Base-by-base conservation (phyloP, 2,329 filamentous ascomycete species). In the Cryphonectria parasitica region DNA sequence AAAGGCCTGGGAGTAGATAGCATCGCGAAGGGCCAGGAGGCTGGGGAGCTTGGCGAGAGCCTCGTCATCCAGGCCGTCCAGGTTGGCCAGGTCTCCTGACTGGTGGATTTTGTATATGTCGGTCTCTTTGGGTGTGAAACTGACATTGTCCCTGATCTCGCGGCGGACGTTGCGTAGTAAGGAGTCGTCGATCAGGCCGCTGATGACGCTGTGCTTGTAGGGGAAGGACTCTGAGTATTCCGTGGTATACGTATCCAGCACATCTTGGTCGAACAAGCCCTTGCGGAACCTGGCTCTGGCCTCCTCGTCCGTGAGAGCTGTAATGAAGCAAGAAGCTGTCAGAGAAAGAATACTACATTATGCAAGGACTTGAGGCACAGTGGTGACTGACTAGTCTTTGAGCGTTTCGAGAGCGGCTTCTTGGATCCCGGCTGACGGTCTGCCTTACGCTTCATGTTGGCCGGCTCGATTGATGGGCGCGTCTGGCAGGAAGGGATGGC, bases 51-150 rank as follows among this genome's bases (percentile, higher is more conserved):
- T 94, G 73, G 91, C 88, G 68, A 98, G 87, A 8, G 95, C 94
- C 10, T 91, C 90, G 78, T 97, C 91, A 73, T 97, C 93, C 60
- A 99, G 88, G 34, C 96, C 96, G 81, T 98, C 95, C 71, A 99
- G 89, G 82, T 99, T 99, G 63, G 96, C 96, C 45, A 99, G 88
- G 80, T 99, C 96, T 74, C 96, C 96, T 5, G 95, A 98, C 84
- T 99, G 96, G 86, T 98, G 95, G 78, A 99, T 98, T 83, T 97
- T 97, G 88, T 99, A 99, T 77, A 99, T 99, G 80, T 99, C 96
- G 64, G 96, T 99, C 82, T 99, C 96, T 82, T 99, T 99, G 76
- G 95, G 95, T 17, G 96, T 98, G 83, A 99, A 99, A 75, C 93
- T 91, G 75, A 99, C 92, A 78, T 97, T 95, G 75, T 92, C 87